Conservation (phyloP, 1,284 basidiomycete genomes). For the Ceratobasidium sp. region DNA sequence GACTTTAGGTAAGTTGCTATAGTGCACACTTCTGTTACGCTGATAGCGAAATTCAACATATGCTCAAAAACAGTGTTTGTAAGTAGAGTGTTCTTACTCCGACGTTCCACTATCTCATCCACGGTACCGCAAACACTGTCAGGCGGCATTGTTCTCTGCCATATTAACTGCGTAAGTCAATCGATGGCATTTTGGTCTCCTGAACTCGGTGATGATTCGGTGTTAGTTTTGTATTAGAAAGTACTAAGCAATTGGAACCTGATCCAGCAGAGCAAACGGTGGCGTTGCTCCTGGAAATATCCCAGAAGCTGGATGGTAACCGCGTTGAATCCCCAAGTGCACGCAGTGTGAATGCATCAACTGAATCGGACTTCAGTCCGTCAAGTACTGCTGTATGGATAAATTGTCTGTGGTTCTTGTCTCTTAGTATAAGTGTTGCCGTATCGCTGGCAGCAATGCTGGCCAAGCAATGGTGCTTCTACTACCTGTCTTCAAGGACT, state of each 20-base stretch:
- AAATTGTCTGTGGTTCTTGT: conserved; percentile 15
- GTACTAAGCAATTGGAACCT: not conserved
- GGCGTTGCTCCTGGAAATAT: not conserved
- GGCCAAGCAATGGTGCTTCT: conserved; percentile 22
- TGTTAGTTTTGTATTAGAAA: conserved; percentile 24
- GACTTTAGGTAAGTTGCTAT: conserved; percentile 4
- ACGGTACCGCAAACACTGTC: not conserved
- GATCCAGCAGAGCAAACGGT: not conserved
- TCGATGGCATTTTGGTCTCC: not conserved
- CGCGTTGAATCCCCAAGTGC: no score
- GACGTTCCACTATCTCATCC: not conserved
- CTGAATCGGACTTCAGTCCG: no score
- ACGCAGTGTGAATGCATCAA: no score
- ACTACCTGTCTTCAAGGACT: not conserved
- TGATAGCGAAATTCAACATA: no score
- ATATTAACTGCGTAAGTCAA: conserved; percentile 14
- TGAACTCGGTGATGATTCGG: not conserved
- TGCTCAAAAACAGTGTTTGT: not conserved
- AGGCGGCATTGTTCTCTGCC: conserved; percentile 24
- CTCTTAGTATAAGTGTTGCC: not conserved
- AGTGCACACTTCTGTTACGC: no score
- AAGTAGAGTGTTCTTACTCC: no score
- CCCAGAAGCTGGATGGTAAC: not conserved
- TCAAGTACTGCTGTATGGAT: conserved; percentile 3
- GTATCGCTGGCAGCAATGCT: conserved; percentile 18